Evolutionary conservation across 257 asterid genomes (phyloP).

Genomic region (Solanum medicagineum): DNA sequence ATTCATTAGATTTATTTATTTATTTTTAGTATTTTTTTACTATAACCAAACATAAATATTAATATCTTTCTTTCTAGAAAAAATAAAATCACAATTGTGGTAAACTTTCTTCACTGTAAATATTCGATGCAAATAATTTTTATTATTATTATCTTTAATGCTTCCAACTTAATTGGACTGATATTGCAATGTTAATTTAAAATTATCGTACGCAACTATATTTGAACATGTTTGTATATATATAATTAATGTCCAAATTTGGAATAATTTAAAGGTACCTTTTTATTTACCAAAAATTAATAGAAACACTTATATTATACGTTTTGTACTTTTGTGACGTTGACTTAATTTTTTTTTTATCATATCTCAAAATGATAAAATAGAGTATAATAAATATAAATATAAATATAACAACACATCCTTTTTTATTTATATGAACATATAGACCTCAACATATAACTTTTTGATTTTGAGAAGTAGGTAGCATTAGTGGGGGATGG

Average conservation of each 20-base stretch:
- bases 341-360: not conserved
- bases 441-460: not conserved
- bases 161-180: not conserved
- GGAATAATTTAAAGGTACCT: not conserved
- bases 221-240: not conserved
- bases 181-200: not conserved
- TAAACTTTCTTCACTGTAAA: not conserved
- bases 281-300: not conserved
- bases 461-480: not conserved
- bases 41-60: no score
- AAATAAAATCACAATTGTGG: not conserved
- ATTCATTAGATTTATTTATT: no score
- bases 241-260: not conserved
- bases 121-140: not conserved
- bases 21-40: no score
- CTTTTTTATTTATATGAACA: not conserved
- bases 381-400: no score
- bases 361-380: not conserved
- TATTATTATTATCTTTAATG: not conserved
- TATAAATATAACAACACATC: no score
- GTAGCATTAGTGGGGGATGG: not conserved
- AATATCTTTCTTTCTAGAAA: no score
- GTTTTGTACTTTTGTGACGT: not conserved
- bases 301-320: not conserved
- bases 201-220: not conserved